Conservation (phyloP, 2,329 filamentous ascomycete species). For the Xenosphaeropsis pyriputrescens region DNA sequence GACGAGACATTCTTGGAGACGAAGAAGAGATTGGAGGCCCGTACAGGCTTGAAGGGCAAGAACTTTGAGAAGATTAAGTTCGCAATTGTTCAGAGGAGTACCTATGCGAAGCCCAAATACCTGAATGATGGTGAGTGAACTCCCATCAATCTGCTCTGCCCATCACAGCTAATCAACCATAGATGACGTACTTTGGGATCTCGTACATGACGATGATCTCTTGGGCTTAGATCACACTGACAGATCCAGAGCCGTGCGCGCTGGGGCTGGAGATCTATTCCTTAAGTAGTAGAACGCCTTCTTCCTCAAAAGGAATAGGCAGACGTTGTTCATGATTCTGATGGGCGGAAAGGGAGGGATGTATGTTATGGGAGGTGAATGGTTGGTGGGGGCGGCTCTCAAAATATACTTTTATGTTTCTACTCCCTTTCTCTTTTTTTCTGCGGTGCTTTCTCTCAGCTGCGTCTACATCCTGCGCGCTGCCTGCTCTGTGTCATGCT, state of each 20-base stretch:
- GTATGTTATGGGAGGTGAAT: no score
- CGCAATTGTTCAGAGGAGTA: slow-evolving; percentile 55
- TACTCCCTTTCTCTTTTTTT: no score
- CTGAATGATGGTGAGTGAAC: slow-evolving; percentile 65
- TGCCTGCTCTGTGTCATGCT: no score
- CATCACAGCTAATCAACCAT: slow-evolving; percentile 4
- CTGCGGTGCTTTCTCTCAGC: no score
- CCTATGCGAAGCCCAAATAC: slow-evolving; percentile 68
- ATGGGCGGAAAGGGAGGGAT: no score
- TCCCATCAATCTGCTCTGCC: not conserved
- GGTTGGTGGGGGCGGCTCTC: no score
- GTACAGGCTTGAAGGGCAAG: slow-evolving; percentile 93
- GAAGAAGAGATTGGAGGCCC: slow-evolving; percentile 84
- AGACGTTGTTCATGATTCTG: no score
- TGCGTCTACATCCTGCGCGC: no score
- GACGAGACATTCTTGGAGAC: slow-evolving; percentile 82
- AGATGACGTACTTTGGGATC: slow-evolving; percentile 46
- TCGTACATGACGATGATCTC: slow-evolving; percentile 40
- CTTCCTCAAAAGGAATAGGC: no score
- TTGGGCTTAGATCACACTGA: slow-evolving; percentile 54
- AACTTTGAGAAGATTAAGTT: slow-evolving; percentile 98
- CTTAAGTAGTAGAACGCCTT: slow-evolving; percentile 21
- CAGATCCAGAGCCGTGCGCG: slow-evolving; percentile 39
- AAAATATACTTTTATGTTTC: no score
- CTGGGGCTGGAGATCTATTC: slow-evolving; percentile 49